A percentile compares a stretch with the other conserved stretches of the same genome.
Evolutionary conservation across 352 stramenopile species (phyloP).

Genomic region (Pythium volutum): DNA sequence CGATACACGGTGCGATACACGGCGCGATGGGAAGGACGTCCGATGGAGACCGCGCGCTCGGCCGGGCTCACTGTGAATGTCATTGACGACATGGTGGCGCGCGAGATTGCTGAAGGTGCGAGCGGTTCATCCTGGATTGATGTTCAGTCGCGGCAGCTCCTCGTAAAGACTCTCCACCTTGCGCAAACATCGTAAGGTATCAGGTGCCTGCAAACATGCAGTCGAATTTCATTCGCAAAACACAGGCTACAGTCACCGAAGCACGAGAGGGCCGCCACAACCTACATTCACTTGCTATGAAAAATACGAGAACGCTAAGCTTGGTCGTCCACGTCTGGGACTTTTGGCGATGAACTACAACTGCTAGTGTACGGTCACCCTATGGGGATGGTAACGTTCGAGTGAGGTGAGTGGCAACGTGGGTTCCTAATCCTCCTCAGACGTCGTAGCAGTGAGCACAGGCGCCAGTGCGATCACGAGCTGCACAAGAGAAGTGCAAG

Average conservation of each 20-base stretch:
- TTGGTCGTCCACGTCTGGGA: not conserved
- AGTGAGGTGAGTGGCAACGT: not conserved
- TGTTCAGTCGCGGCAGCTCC: conserved; percentile 49
- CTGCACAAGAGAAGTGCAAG: conserved; percentile 25
- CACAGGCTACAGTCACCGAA: not conserved
- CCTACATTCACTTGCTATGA: conserved; percentile 1
- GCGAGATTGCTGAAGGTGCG: conserved; percentile 32
- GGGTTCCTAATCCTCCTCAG: conserved; percentile 43
- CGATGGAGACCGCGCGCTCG: conserved; percentile 10
- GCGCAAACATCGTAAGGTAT: conserved; percentile 31
- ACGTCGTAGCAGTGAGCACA: conserved; percentile 36
- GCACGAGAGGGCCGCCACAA: not conserved
- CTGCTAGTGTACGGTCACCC: conserved; percentile 7
- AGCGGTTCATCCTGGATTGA: conserved; percentile 42
- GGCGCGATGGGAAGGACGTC: conserved; percentile 25
- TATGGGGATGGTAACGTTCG: not conserved
- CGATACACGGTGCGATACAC: conserved; percentile 55
- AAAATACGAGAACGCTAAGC: conserved; percentile 1
- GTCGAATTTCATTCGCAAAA: not conserved
- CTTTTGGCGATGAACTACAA: conserved; percentile 6
- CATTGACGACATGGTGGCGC: conserved; percentile 60
- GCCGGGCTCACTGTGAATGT: conserved; percentile 52
- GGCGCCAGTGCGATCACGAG: conserved; percentile 66
- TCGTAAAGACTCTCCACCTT: conserved; percentile 75
- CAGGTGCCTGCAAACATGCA: not conserved